Conservation (phyloP, 2,329 filamentous ascomycete species). For the Fusarium bactridioides region DNA sequence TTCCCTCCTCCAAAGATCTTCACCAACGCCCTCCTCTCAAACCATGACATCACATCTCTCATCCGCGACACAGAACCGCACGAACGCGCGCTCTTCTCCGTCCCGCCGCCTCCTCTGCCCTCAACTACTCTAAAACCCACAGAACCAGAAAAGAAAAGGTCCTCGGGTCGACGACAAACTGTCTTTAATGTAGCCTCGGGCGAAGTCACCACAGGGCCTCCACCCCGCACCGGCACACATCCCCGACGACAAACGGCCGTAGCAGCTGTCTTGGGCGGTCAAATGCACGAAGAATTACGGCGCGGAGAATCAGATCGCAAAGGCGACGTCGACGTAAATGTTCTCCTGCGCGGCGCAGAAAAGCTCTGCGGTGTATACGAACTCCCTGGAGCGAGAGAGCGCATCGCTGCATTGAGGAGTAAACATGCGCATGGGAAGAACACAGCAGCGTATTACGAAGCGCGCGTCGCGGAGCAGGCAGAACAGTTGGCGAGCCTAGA, state of each 20-base stretch:
- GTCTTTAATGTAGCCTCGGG: constrained; percentile 72
- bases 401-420: constrained; percentile 75
- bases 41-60: constrained; percentile 90
- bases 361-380: constrained; percentile 90
- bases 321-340: constrained; percentile 84
- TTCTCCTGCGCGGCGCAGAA: constrained; percentile 85
- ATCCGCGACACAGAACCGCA: constrained; percentile 96
- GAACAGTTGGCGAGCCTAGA: constrained; percentile 76
- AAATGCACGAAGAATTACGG: constrained; percentile 83
- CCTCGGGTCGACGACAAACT: constrained; percentile 63
- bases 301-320: constrained; percentile 58
- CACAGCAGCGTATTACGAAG: constrained; percentile 83
- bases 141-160: constrained; percentile 49
- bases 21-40: constrained; percentile 87
- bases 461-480: constrained; percentile 78
- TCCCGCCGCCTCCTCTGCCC: constrained; percentile 73
- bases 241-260: constrained; percentile 82
- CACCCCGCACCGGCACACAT: constrained; percentile 55
- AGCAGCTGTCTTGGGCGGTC: constrained; percentile 84
- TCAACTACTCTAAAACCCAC: constrained; percentile 47
- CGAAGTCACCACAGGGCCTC: constrained; percentile 66
- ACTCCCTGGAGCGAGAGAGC: constrained; percentile 78
- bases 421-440: constrained; percentile 75
- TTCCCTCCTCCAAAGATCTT: constrained; percentile 95
- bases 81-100: constrained; percentile 93